Conservation (phyloP, 768 basidiomycete genomes). For the Cystofilobasidium ferigula region DNA sequence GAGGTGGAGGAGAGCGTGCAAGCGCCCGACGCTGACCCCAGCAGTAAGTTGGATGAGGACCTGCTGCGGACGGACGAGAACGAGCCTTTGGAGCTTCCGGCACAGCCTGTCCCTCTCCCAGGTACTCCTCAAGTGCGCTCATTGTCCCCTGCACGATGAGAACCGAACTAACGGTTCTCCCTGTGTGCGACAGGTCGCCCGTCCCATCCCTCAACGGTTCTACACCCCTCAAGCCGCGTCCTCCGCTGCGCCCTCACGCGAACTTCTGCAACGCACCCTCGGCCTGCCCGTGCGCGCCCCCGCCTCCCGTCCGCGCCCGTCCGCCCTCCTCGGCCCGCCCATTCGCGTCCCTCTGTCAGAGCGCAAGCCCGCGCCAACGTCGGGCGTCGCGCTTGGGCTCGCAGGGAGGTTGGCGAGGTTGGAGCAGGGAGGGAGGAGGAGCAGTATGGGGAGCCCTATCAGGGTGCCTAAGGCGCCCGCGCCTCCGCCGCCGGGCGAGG, state of each 20-base stretch:
- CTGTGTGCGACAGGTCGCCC: not conserved
- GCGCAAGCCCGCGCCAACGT: not conserved
- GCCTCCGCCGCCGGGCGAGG: not conserved
- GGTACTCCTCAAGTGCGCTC: slow-evolving; percentile 3
- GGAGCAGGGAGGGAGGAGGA: not conserved
- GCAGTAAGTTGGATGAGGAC: too few relatives aligned
- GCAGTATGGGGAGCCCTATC: slow-evolving; percentile 17
- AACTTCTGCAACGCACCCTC: too few relatives aligned
- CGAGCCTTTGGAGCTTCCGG: not conserved
- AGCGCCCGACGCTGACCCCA: not conserved
- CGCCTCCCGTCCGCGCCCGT: not conserved
- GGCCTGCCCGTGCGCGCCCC: not conserved
- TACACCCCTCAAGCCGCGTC: slow-evolving; percentile 9
- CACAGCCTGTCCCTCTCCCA: not conserved
- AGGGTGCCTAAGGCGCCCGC: slow-evolving; percentile 2
- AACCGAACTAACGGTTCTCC: not conserved
- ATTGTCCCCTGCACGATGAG: not conserved
- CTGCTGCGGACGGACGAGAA: too few relatives aligned
- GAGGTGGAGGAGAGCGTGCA: slow-evolving; percentile 9
- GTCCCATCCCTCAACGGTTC: not conserved
- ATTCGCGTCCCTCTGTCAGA: slow-evolving; percentile 9
- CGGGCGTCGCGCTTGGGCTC: not conserved
- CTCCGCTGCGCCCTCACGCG: not conserved
- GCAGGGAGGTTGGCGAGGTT: not conserved
- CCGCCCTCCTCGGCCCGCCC: slow-evolving; percentile 11